phyloP scores from a whole-genome alignment of 345 rosid species.

The Ceriops zippeliana region DNA sequence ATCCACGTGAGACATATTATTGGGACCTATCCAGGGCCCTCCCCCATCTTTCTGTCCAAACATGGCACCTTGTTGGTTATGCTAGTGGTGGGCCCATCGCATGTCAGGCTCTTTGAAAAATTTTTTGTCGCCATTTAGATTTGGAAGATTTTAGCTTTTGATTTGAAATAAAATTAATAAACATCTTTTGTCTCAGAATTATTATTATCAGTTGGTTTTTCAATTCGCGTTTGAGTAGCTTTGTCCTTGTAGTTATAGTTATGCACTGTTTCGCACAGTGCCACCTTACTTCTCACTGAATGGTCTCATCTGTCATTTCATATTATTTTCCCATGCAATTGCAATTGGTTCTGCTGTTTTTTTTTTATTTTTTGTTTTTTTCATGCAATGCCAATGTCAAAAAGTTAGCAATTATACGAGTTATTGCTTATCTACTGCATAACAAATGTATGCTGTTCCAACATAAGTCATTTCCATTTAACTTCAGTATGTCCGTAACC shows the following conservation, averaged over 20 bases:
- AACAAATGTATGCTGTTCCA: background rate
- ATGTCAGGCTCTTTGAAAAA: no score
- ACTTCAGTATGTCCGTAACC: background rate
- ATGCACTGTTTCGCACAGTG: background rate
- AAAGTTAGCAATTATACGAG: background rate
- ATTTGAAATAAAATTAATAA: no score
- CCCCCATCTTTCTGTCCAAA: no score
- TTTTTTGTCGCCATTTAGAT: no score
- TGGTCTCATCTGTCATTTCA: background rate
- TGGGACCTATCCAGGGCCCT: no score
- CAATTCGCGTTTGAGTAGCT: background rate
- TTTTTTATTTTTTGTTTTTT: no score
- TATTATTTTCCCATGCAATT: background rate
- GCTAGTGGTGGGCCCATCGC: no score
- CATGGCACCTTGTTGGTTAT: no score
- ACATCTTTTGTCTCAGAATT: no score
- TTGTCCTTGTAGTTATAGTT: background rate
- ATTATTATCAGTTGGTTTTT: background rate
- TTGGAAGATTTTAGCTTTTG: no score
- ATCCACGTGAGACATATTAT: no score
- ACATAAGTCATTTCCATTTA: background rate
- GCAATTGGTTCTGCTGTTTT: background rate
- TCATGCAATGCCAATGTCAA: background rate
- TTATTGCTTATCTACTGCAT: background rate
- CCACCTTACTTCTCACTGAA: background rate